Conservation (phyloP, 2,329 filamentous ascomycete genomes). For the Tolypocladium ovalisporum region DNA sequence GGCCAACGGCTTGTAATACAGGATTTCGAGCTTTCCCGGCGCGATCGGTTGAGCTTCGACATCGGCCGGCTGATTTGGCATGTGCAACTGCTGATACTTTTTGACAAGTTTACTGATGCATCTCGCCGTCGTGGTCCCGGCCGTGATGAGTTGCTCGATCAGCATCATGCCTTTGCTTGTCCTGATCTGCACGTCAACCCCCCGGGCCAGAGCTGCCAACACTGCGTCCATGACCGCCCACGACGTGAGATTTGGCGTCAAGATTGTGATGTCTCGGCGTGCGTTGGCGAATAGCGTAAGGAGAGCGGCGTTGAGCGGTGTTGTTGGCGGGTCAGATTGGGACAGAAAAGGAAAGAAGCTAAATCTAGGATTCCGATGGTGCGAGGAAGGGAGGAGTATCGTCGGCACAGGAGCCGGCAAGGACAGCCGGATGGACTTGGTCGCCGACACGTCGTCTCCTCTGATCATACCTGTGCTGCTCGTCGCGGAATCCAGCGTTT, state of each 20-base stretch:
- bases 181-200: constrained; percentile 56
- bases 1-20: constrained; percentile 41
- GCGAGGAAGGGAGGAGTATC: constrained; percentile 62
- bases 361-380: constrained; percentile 59
- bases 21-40: constrained; percentile 43
- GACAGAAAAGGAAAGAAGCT: constrained; percentile 44
- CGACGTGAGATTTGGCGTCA: constrained; percentile 71
- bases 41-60: constrained; percentile 30
- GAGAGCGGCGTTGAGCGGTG: constrained; percentile 57
- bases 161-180: constrained; percentile 64
- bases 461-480: constrained; percentile 4
- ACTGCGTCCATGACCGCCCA: constrained; percentile 52
- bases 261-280: constrained; percentile 48
- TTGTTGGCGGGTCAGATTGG: constrained; percentile 41
- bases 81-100: constrained; percentile 31
- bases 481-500: constrained; percentile 1
- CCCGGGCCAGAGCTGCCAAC: constrained; percentile 48
- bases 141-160: constrained; percentile 70
- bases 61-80: constrained; percentile 9
- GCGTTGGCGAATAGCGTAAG: constrained; percentile 51
- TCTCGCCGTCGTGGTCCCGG: constrained; percentile 59
- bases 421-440: constrained; percentile 16
- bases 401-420: constrained; percentile 30
- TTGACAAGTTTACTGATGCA: constrained; percentile 50
- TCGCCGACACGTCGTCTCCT: constrained; percentile 13